These are phyloP conservation scores for Grosmannia serpens DNA, from an alignment of 2,329 filamentous ascomycete genomes.

Conservation along the genomic window DNA sequence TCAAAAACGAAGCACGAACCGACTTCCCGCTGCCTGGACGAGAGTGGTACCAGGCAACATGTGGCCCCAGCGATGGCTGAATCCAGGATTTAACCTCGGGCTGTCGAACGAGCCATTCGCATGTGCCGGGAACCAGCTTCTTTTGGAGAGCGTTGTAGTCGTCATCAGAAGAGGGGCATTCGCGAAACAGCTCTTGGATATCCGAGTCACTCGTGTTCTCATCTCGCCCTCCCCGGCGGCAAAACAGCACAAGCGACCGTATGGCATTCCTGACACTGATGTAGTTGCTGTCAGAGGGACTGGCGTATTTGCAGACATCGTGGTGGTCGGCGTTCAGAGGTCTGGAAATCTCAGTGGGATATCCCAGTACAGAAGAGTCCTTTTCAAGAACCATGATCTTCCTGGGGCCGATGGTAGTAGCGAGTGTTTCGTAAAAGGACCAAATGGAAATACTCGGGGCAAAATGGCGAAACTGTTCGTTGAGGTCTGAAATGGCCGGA, in stretches of 20 bases:
- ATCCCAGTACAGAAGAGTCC: constrained; percentile 15
- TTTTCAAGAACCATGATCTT: constrained; percentile 13
- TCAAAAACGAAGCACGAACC: background rate
- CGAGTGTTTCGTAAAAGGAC: constrained; percentile 20
- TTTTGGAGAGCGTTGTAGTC: background rate
- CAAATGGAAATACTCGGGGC: constrained; percentile 14
- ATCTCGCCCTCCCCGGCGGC: background rate
- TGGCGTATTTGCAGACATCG: constrained; percentile 13
- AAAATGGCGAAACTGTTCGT: constrained; percentile 19
- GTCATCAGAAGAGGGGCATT: background rate
- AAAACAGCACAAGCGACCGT: background rate
- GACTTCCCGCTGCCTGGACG: constrained; percentile 3
- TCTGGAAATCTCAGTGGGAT: constrained; percentile 10
- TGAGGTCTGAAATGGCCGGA: constrained; percentile 14
- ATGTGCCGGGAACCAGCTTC: background rate
- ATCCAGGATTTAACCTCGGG: background rate
- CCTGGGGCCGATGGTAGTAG: constrained; percentile 9
- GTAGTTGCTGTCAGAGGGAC: background rate
- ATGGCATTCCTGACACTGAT: background rate
- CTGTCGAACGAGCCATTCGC: background rate
- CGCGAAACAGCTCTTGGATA: background rate
- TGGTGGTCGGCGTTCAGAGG: constrained; percentile 16
- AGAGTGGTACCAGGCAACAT: background rate
- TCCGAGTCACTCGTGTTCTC: background rate
- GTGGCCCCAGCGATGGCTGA: background rate